Conservation (phyloP, 495 filamentous ascomycete species). For the Pseudoneurospora amorphoporcata region DNA sequence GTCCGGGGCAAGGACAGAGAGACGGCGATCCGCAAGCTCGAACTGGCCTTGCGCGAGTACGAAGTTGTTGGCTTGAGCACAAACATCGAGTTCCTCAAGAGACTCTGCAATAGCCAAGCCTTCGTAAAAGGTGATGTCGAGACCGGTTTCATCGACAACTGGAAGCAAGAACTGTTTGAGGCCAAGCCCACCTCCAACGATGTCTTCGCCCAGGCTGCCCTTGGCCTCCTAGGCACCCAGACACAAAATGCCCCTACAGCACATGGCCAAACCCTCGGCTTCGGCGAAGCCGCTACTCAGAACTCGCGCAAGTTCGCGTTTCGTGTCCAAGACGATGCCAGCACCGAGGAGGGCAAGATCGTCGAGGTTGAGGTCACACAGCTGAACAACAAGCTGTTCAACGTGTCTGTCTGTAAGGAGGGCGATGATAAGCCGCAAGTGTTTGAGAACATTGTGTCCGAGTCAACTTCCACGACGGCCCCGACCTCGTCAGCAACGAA, state of each 20-base stretch:
- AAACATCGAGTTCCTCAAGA: slow-evolving; percentile 94
- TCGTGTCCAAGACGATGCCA: slow-evolving; percentile 32
- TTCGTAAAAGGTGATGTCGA: slow-evolving; percentile 88
- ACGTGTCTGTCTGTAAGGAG: slow-evolving; percentile 45
- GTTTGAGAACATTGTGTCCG: slow-evolving; percentile 35
- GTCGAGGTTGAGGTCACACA: slow-evolving; percentile 55
- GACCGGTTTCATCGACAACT: slow-evolving; percentile 90
- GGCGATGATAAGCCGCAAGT: slow-evolving; percentile 22
- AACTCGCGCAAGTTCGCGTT: slow-evolving; percentile 46
- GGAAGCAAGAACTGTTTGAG: slow-evolving; percentile 62
- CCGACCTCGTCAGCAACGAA: slow-evolving; percentile 15
- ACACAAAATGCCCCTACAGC: slow-evolving; percentile 8
- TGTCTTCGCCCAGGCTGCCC: slow-evolving; percentile 71
- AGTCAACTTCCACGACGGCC: slow-evolving; percentile 7
- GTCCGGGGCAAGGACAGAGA: slow-evolving; percentile 70
- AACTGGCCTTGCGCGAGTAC: slow-evolving; percentile 75
- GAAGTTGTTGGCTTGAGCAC: slow-evolving; percentile 88
- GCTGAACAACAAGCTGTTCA: slow-evolving; percentile 50
- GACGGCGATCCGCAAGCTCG: slow-evolving; percentile 73
- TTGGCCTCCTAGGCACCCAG: slow-evolving; percentile 48
- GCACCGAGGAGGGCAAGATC: slow-evolving; percentile 34
- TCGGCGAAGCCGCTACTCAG: slow-evolving; percentile 30
- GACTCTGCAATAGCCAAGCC: slow-evolving; percentile 63
- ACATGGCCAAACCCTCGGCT: slow-evolving; percentile 45
- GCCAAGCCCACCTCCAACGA: slow-evolving; percentile 46